These are phyloP conservation scores for Microbotryum intermedium DNA, from an alignment of 1,284 basidiomycete genomes.

Conservation along the genomic window DNA sequence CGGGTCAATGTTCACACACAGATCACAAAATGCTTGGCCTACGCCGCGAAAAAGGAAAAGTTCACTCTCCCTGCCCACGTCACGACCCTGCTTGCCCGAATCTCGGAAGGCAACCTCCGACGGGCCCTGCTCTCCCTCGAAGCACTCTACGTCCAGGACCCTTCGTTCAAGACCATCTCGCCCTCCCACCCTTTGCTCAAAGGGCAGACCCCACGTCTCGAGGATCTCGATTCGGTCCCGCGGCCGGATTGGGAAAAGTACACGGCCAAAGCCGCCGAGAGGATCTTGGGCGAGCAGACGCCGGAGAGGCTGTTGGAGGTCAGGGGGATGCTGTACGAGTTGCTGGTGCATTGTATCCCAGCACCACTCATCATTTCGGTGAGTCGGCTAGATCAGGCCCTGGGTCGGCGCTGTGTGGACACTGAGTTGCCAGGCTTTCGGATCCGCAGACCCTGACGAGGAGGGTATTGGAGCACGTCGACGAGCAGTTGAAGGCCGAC, in stretches of 20 bases:
- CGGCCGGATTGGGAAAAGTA: conserved; percentile 99
- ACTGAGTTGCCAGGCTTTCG: conserved; percentile 1
- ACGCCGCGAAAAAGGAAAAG: conserved; percentile 73
- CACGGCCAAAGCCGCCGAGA: conserved; percentile 83
- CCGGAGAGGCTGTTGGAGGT: conserved; percentile 86
- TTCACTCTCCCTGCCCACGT: conserved; percentile 72
- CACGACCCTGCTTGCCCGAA: conserved; percentile 61
- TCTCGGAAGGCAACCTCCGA: conserved; percentile 82
- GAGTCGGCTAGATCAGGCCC: not conserved
- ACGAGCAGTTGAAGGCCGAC: conserved; percentile 77
- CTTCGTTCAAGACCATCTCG: conserved; percentile 24
- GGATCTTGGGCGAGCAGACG: conserved; percentile 87
- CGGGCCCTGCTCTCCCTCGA: conserved; percentile 93
- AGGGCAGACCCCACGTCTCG: conserved; percentile 46
- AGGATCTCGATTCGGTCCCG: conserved; percentile 63
- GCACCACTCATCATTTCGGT: conserved; percentile 84
- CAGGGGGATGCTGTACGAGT: conserved; percentile 85
- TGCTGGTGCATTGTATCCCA: conserved; percentile 97
- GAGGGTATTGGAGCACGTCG: conserved; percentile 72
- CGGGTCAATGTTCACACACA: conserved; percentile 35
- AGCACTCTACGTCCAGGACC: conserved; percentile 80
- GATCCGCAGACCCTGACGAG: conserved; percentile 71
- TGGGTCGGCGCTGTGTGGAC: not conserved
- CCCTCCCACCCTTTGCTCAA: conserved; percentile 26
- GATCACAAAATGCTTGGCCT: conserved; percentile 71